phyloP scores from a whole-genome alignment of 2,329 filamentous ascomycete genomes.

The Hymenoscyphus fructigenus region DNA sequence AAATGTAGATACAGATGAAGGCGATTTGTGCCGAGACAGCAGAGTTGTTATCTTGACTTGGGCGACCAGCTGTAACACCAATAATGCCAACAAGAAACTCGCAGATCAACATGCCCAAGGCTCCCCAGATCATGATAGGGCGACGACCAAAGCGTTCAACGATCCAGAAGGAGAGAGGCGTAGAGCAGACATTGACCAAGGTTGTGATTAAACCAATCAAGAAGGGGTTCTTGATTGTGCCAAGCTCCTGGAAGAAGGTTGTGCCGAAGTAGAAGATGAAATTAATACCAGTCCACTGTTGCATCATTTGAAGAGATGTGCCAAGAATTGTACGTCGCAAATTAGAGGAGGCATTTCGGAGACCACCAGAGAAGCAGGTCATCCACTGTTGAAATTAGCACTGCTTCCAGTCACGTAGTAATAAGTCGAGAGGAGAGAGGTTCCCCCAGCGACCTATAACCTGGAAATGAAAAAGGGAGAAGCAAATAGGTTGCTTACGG shows the following conservation, averaged over 20 bases:
- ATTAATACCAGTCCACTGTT: slow-evolving; percentile 78
- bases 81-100: slow-evolving; percentile 84
- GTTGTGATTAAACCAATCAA: slow-evolving; percentile 83
- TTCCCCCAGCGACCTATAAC: background rate
- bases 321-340: slow-evolving; percentile 70
- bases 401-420: background rate
- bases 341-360: slow-evolving; percentile 63
- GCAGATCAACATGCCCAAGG: slow-evolving; percentile 77
- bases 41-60: slow-evolving; percentile 52
- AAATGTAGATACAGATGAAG: slow-evolving; percentile 91
- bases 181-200: slow-evolving; percentile 83
- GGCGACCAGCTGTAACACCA: slow-evolving; percentile 60
- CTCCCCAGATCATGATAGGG: slow-evolving; percentile 74
- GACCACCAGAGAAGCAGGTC: slow-evolving; percentile 64
- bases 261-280: slow-evolving; percentile 90
- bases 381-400: slow-evolving; percentile 56
- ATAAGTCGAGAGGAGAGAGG: background rate
- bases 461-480: background rate
- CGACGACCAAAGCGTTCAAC: slow-evolving; percentile 82
- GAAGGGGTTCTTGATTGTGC: slow-evolving; percentile 76
- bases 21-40: slow-evolving; percentile 70
- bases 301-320: slow-evolving; percentile 77
- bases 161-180: slow-evolving; percentile 82
- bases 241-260: slow-evolving; percentile 77
- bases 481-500: background rate